Evolutionary conservation across 2,329 filamentous ascomycete genomes (phyloP), one percentile per base, ranked within the genome.

Genomic region (Macroventuria anomochaeta): DNA sequence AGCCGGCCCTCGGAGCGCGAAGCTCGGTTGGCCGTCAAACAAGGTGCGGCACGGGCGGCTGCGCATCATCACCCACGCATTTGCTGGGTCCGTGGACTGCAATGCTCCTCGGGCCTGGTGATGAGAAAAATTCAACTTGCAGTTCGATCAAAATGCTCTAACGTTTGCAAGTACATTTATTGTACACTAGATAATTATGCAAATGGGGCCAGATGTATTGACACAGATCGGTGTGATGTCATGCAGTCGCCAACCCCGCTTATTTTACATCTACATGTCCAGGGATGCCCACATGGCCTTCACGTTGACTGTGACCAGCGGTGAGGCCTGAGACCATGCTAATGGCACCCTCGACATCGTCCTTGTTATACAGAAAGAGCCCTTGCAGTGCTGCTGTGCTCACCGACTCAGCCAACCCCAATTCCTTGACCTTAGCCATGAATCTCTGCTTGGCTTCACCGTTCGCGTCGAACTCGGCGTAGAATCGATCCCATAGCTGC

Each of bases 351-450:
- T 92, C 83, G 80, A 93, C 89, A 65, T 96, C 84, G 59, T 88
- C 89, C 78, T 99, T 99, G 77, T 97, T 96, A 74, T 96, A 96
- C 73, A 97, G 75, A 75, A 99, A 99, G 37, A 99, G 76, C 0
- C 95, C 95, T 75, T 99, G 95, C 25, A 99, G 86, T 18, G 92
- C 91, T 23, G 95, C 95, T 4, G 93, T 93, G 72, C 93, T 97
- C 13, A 91, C 80, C 44, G 83, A 80, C 15, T 85, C 83, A 46
- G 96, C 85, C 21, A 97, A 75, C 0, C 88, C 88, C 13, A 95
- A 78, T 41, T 87, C 81, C 37, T 86, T 82, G 11, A 96, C 83
- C 56, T 84, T 85, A 18, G 80, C 70, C 59, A 97, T 75, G 77
- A 99, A 97, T 15, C 82, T 79, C 64, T 83, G 77, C 65, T 86